These are phyloP conservation scores for Xylariaceae sp. DNA, from an alignment of 2,329 filamentous ascomycete genomes.

Conservation along the genomic window DNA sequence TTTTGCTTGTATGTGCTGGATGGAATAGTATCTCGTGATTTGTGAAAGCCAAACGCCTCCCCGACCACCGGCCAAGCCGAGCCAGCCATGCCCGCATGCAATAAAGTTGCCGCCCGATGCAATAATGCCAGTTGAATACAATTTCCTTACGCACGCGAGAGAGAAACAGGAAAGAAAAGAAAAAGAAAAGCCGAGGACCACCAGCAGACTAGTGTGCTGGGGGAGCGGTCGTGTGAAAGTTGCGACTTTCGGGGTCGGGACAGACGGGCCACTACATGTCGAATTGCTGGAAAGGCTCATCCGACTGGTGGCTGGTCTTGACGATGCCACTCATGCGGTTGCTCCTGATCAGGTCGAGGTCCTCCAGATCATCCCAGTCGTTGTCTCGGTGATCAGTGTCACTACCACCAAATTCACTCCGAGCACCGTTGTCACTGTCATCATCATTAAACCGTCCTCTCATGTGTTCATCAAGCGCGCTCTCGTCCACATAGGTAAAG, in stretches of 20 bases:
- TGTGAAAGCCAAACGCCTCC: conserved; percentile 31
- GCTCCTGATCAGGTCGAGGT: conserved; percentile 45
- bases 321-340: conserved; percentile 62
- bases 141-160: conserved; percentile 24
- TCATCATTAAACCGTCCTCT: conserved; percentile 48
- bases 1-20: conserved; percentile 29
- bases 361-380: conserved; percentile 56
- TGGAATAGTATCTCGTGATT: conserved; percentile 23
- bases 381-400: conserved; percentile 46
- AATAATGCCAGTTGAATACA: conserved; percentile 34
- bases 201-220: conserved; percentile 11
- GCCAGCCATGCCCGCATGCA: conserved; percentile 30
- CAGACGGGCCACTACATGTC: conserved; percentile 44
- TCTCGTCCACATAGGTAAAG: conserved; percentile 99
- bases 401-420: conserved; percentile 44
- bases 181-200: background rate
- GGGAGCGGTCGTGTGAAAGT: background rate
- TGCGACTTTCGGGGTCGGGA: conserved; percentile 4
- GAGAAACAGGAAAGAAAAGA: conserved; percentile 18
- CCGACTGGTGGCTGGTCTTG: conserved; percentile 44
- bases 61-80: conserved; percentile 25
- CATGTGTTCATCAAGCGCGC: conserved; percentile 84
- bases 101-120: conserved; percentile 35
- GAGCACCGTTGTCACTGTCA: conserved; percentile 45
- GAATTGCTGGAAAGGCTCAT: conserved; percentile 61